These are phyloP conservation scores for Penicillium diatomitis DNA, from an alignment of 495 filamentous ascomycete genomes.

Conservation along the genomic window DNA sequence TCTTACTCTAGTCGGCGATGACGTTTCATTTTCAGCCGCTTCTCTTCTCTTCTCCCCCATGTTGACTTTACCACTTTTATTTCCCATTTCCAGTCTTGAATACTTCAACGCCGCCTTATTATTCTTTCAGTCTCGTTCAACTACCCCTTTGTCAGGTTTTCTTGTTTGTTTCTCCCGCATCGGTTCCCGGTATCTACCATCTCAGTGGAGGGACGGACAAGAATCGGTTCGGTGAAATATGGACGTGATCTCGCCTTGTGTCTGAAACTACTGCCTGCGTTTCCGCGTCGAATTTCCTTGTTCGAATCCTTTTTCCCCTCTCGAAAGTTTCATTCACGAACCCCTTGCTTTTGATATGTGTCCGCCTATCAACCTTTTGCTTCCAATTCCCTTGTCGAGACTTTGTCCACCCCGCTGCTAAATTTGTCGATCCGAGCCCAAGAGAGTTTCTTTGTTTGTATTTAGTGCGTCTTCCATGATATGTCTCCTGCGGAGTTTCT, in stretches of 20 bases:
- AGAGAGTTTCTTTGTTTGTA: slow-evolving; percentile 19
- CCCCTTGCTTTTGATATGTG: slow-evolving; percentile 4
- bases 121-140: slow-evolving; percentile 8
- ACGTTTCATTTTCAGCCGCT: slow-evolving; percentile 9
- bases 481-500: slow-evolving; percentile 8
- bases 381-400: background rate
- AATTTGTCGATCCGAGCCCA: background rate
- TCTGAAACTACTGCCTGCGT: slow-evolving; percentile 12
- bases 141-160: slow-evolving; percentile 9
- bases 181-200: slow-evolving; percentile 32
- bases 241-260: slow-evolving; percentile 25
- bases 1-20: slow-evolving; percentile 12
- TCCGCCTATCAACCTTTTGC: slow-evolving; percentile 15
- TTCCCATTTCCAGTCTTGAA: background rate
- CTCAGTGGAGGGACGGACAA: slow-evolving; percentile 23
- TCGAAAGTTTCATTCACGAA: slow-evolving; percentile 17
- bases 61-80: slow-evolving; percentile 11
- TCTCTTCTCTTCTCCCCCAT: slow-evolving; percentile 5
- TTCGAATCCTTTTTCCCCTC: slow-evolving; percentile 18
- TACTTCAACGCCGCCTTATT: background rate
- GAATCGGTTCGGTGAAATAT: slow-evolving; percentile 24
- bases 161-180: slow-evolving; percentile 25
- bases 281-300: slow-evolving; percentile 10
- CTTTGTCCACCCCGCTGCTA: no score
- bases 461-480: slow-evolving; percentile 20